phyloP scores from a whole-genome alignment of 2,329 filamentous ascomycete genomes.

The Mycosphaerella arachidis region DNA sequence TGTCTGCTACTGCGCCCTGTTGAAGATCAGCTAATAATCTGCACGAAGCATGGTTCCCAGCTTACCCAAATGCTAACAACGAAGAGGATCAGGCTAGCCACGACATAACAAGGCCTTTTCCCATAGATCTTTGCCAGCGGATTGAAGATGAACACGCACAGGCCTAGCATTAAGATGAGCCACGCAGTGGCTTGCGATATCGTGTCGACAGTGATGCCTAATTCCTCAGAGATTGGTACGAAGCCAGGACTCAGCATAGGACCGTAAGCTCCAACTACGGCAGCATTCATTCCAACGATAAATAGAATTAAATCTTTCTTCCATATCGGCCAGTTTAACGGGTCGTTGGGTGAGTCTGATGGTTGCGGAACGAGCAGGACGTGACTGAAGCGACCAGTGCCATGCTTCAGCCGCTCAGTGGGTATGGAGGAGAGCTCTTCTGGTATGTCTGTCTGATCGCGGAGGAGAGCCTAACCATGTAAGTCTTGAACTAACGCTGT shows the following conservation, averaged over 20 bases:
- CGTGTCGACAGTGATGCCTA: conserved; percentile 42
- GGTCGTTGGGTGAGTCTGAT: conserved; percentile 47
- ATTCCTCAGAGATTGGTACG: conserved; percentile 42
- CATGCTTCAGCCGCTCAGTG: conserved; percentile 34
- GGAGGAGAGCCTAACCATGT: conserved; percentile 40
- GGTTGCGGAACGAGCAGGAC: conserved; percentile 42
- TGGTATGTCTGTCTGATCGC: conserved; percentile 46
- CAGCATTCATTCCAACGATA: conserved; percentile 45
- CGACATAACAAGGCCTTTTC: conserved; percentile 47
- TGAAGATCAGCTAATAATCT: not conserved
- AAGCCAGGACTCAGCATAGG: conserved; percentile 51
- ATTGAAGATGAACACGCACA: conserved; percentile 48
- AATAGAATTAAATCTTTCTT: conserved; percentile 45
- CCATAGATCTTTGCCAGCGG: conserved; percentile 49
- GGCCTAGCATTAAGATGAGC: conserved; percentile 46
- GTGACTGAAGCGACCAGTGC: conserved; percentile 29
- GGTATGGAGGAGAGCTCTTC: conserved; percentile 44
- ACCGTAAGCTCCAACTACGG: conserved; percentile 49
- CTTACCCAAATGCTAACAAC: conserved; percentile 42
- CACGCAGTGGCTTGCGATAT: conserved; percentile 47
- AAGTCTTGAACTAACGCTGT: not conserved
- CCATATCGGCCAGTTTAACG: conserved; percentile 46
- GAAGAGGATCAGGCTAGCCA: conserved; percentile 46
- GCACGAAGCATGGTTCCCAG: not conserved
- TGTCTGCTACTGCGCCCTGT: conserved; percentile 38